These are phyloP conservation scores for Thoreauomyces humboldtii DNA, from an alignment of 192 early-diverging fungal genomes.

Conservation along the genomic window DNA sequence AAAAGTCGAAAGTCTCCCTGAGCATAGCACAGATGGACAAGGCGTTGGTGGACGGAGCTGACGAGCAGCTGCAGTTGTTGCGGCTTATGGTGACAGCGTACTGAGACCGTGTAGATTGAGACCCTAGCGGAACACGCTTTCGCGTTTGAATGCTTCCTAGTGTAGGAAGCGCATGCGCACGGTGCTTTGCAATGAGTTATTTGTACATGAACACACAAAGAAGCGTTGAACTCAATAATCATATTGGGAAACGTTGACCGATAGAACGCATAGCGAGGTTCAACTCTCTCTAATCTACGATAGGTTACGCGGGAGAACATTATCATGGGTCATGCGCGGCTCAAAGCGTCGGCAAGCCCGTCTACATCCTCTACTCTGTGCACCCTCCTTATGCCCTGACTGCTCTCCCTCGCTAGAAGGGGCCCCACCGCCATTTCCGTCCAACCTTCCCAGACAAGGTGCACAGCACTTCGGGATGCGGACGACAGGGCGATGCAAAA, in stretches of 20 bases:
- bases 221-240: no score
- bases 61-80: conserved; percentile 85
- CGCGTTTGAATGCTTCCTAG: no score
- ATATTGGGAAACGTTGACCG: no score
- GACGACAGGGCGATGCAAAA: conserved; percentile 67
- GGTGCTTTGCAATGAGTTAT: no score
- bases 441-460: conserved; percentile 55
- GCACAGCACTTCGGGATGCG: conserved; percentile 12
- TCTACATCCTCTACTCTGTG: neutral
- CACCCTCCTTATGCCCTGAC: neutral
- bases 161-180: no score
- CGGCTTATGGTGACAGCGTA: conserved; percentile 27
- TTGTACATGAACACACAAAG: no score
- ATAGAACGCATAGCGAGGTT: no score
- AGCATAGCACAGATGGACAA: conserved; percentile 70
- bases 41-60: conserved; percentile 77
- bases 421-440: conserved; percentile 78
- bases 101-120: no score
- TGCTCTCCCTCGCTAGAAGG: conserved; percentile 48
- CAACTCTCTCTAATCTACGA: no score
- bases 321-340: no score
- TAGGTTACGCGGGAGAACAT: no score
- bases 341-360: neutral
- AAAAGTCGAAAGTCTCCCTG: conserved; percentile 72
- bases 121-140: no score